Evolutionary conservation across 2,329 filamentous ascomycete species (phyloP).

Genomic region (Pseudopithomyces chartarum): DNA sequence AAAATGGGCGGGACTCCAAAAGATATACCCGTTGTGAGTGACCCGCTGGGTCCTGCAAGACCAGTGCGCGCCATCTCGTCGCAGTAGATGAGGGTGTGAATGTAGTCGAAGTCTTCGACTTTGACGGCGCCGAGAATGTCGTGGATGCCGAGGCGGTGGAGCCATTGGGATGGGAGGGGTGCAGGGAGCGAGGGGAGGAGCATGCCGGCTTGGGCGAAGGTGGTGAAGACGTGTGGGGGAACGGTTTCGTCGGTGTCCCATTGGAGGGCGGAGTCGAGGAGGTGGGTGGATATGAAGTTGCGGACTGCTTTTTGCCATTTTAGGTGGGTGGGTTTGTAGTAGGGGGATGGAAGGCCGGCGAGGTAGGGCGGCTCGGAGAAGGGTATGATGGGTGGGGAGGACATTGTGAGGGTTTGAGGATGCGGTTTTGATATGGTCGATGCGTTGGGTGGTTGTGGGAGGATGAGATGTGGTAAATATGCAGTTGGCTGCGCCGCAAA

Average conservation of each 20-base stretch:
- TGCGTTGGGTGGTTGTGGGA: neutral
- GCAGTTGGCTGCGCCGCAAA: neutral
- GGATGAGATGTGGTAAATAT: neutral
- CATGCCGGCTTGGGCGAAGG: constrained; percentile 70
- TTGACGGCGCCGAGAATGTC: constrained; percentile 69
- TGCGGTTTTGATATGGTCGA: neutral
- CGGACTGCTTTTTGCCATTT: constrained; percentile 71
- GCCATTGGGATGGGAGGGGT: constrained; percentile 70
- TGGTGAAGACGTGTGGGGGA: constrained; percentile 66
- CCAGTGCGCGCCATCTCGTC: constrained; percentile 71
- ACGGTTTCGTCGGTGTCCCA: constrained; percentile 72
- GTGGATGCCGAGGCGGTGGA: constrained; percentile 68
- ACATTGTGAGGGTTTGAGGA: constrained; percentile 24
- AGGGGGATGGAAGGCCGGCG: constrained; percentile 70
- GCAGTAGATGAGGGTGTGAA: constrained; percentile 71
- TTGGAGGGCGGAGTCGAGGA: constrained; percentile 66
- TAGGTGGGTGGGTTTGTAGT: constrained; percentile 69
- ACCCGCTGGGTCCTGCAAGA: constrained; percentile 65
- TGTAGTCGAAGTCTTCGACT: constrained; percentile 75
- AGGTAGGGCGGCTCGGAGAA: constrained; percentile 78
- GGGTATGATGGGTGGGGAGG: constrained; percentile 54
- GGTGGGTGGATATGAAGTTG: constrained; percentile 67
- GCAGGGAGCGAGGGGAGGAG: constrained; percentile 72
- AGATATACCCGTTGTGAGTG: constrained; percentile 71
- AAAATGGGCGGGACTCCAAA: constrained; percentile 73